Conservation (phyloP, 805 yeast species). For the Metschnikowia koreensis region DNA sequence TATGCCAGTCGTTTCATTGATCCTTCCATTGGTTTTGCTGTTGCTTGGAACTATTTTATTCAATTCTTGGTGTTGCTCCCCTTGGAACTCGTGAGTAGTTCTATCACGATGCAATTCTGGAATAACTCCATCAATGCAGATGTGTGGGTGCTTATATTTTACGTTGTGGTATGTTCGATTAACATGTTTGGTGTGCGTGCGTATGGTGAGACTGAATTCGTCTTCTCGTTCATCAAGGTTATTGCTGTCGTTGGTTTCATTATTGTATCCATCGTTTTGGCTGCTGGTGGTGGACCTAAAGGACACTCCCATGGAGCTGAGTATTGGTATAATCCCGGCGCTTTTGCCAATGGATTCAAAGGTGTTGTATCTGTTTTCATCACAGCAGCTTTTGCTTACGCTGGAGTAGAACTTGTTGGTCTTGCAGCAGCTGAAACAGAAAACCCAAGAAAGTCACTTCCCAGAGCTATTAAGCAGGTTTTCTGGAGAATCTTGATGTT, state of each 20-base stretch:
- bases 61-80: conserved; percentile 65
- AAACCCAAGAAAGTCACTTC: conserved; percentile 65
- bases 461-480: conserved; percentile 75
- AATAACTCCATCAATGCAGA: conserved; percentile 17
- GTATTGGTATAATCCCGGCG: conserved; percentile 66
- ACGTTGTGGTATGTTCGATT: conserved; percentile 44
- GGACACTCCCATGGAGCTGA: conserved; percentile 56
- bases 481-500: conserved; percentile 78
- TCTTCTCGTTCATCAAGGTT: conserved; percentile 47
- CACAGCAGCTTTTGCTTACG: conserved; percentile 73
- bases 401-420: conserved; percentile 73
- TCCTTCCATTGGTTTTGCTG: conserved; percentile 56
- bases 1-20: conserved; percentile 55
- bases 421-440: conserved; percentile 75
- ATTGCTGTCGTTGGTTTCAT: conserved; percentile 49
- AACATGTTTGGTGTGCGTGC: conserved; percentile 53
- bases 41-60: conserved; percentile 61
- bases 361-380: conserved; percentile 73
- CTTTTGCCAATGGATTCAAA: conserved; percentile 64
- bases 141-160: conserved; percentile 55
- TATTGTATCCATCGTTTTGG: conserved; percentile 45
- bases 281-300: conserved; percentile 55
- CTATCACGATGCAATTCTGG: conserved; percentile 27
- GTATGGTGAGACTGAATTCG: conserved; percentile 58
- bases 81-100: conserved; percentile 62